Percentiles rank a stretch among this genome's conserved stretches.
Evolutionary conservation across 2,329 filamentous ascomycete genomes (phyloP).

Genomic region (Verticillium dahliae): DNA sequence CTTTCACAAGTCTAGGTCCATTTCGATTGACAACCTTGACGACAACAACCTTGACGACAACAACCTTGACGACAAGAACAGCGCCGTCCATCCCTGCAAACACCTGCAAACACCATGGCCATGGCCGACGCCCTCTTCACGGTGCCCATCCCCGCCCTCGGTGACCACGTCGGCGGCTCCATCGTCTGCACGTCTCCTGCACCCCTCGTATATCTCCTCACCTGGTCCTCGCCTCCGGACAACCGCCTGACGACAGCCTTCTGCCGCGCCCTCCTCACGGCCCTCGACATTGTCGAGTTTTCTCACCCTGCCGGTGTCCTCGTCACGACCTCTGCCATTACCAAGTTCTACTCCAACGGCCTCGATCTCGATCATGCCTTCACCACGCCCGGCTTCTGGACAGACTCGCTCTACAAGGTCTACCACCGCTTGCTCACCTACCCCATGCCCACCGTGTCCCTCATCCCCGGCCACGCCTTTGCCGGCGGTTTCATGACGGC

Average conservation of each 20-base stretch:
- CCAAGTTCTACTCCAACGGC: constrained; percentile 79
- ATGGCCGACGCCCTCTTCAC: constrained; percentile 42
- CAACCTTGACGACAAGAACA: too few species aligned
- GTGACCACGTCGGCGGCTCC: constrained; percentile 43
- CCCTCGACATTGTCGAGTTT: constrained; percentile 70
- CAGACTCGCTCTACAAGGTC: constrained; percentile 53
- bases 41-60: too few species aligned
- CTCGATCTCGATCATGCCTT: constrained; percentile 68
- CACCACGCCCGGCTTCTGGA: constrained; percentile 53
- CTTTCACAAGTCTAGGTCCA: too few species aligned
- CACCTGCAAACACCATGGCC: too few species aligned
- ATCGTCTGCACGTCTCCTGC: constrained; percentile 58
- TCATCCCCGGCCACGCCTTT: constrained; percentile 75
- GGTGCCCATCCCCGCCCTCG: constrained; percentile 44
- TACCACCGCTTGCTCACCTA: constrained; percentile 57
- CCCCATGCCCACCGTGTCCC: constrained; percentile 76
- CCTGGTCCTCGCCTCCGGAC: constrained; percentile 64
- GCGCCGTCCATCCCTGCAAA: too few species aligned
- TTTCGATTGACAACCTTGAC: too few species aligned
- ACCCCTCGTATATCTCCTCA: constrained; percentile 62
- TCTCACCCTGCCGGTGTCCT: constrained; percentile 60
- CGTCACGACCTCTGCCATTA: constrained; percentile 65
- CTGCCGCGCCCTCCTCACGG: constrained; percentile 59
- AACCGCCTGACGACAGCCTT: constrained; percentile 68
- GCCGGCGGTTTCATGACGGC: constrained; percentile 76